Conservation (phyloP, 805 yeast species). For the Ascoidea rubescens region DNA sequence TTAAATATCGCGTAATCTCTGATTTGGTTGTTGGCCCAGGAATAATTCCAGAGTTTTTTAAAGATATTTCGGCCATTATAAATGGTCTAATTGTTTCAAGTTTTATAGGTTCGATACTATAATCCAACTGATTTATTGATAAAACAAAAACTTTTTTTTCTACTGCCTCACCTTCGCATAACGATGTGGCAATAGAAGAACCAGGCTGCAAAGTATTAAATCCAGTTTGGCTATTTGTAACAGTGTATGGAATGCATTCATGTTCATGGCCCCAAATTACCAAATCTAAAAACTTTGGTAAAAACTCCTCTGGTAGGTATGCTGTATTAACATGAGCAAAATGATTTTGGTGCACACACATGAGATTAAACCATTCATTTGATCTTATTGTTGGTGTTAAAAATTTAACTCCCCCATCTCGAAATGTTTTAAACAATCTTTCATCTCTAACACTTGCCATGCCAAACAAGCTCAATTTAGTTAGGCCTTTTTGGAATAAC, state of each 20-base stretch:
- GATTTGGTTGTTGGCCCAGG: constrained; percentile 49
- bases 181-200: constrained; percentile 82
- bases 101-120: constrained; percentile 42
- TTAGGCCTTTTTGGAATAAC: constrained; percentile 66
- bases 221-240: constrained; percentile 34
- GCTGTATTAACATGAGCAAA: constrained; percentile 67
- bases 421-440: constrained; percentile 65
- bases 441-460: constrained; percentile 84
- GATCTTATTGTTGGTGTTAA: constrained; percentile 46
- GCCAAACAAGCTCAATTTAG: constrained; percentile 80
- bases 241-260: constrained; percentile 71
- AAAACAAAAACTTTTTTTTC: constrained; percentile 65
- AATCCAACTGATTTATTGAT: constrained; percentile 43
- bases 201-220: constrained; percentile 87
- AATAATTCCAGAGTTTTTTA: constrained; percentile 39
- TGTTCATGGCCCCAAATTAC: constrained; percentile 98
- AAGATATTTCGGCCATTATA: constrained; percentile 48
- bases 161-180: constrained; percentile 72
- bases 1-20: constrained; percentile 46
- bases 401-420: constrained; percentile 70
- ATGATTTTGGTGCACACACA: constrained; percentile 90
- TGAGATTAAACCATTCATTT: constrained; percentile 68
- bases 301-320: constrained; percentile 69
- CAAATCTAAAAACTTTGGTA: constrained; percentile 72
- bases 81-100: constrained; percentile 75